Evolutionary conservation across 768 basidiomycete species (phyloP).

Genomic region (Amanita pseudoporphyria): DNA sequence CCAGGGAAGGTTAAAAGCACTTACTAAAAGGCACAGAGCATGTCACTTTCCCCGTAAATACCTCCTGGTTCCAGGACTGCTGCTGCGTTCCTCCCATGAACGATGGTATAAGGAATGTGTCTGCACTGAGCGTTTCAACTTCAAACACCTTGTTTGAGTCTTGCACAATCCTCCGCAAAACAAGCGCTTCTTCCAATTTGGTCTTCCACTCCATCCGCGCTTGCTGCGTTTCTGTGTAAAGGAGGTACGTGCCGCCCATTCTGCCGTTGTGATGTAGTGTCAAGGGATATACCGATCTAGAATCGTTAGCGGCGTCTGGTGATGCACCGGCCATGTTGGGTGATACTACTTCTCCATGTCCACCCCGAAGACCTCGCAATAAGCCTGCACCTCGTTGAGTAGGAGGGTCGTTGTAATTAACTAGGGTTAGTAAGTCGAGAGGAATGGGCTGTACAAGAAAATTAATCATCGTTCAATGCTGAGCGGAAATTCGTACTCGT

Average conservation of each 20-base stretch:
- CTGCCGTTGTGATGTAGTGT: constrained; percentile 85
- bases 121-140: constrained; percentile 77
- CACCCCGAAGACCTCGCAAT: constrained; percentile 44
- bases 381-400: constrained; percentile 61
- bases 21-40: constrained; percentile 89
- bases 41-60: constrained; percentile 78
- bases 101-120: constrained; percentile 76
- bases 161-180: constrained; percentile 76
- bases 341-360: constrained; percentile 7
- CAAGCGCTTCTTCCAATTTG: constrained; percentile 86
- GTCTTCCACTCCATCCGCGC: constrained; percentile 79
- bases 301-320: constrained; percentile 34
- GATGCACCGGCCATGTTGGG: constrained; percentile 13
- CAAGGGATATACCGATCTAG: constrained; percentile 74
- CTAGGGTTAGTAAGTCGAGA: constrained; percentile 75
- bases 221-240: constrained; percentile 73
- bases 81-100: constrained; percentile 30
- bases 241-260: constrained; percentile 69
- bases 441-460: constrained; percentile 69
- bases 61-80: constrained; percentile 62
- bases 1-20: constrained; percentile 17
- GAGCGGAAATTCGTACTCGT: constrained; percentile 39
- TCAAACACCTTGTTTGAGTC: constrained; percentile 96
- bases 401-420: constrained; percentile 70
- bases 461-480: constrained; percentile 12